A percentile compares a stretch with the other conserved stretches of the same genome.
These are phyloP conservation scores for Colletotrichum orbiculare DNA, from an alignment of 2,329 filamentous ascomycete genomes.

Conservation along the genomic window DNA sequence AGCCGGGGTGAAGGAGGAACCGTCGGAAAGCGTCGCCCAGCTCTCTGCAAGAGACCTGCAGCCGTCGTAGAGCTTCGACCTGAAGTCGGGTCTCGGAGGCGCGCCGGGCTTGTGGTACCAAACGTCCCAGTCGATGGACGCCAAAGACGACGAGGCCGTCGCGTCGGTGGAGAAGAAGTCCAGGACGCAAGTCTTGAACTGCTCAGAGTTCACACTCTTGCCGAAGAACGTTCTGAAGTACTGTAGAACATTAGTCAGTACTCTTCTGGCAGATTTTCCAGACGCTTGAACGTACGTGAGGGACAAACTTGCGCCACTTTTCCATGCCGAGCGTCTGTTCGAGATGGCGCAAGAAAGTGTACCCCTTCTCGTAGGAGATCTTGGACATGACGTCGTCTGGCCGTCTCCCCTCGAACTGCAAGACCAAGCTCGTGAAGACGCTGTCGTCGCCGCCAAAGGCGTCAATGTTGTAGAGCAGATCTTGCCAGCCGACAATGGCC, in stretches of 20 bases:
- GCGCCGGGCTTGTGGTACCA: conserved; percentile 17
- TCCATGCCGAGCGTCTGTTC: conserved; percentile 10
- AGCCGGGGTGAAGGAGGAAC: background rate
- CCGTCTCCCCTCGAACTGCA: conserved; percentile 12
- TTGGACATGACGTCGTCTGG: conserved; percentile 28
- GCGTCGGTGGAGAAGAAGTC: conserved; percentile 14
- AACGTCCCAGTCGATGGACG: conserved; percentile 3
- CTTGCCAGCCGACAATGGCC: conserved; percentile 25
- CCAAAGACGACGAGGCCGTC: background rate
- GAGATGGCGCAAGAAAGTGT: conserved; percentile 18
- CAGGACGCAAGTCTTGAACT: conserved; percentile 11
- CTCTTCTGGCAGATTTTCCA: background rate
- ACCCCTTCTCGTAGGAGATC: conserved; percentile 25
- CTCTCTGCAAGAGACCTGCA: background rate
- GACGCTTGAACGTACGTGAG: conserved; percentile 1
- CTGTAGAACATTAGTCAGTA: background rate
- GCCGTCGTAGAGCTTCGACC: conserved; percentile 4
- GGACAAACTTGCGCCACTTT: conserved; percentile 26
- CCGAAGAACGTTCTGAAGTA: conserved; percentile 19
- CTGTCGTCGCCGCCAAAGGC: conserved; percentile 11
- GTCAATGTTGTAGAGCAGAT: conserved; percentile 19
- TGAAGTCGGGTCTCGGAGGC: conserved; percentile 13
- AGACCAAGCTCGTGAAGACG: conserved; percentile 13
- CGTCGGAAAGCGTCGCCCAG: background rate
- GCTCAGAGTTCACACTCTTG: conserved; percentile 5